These are phyloP conservation scores for Oryza nivara DNA, from an alignment of 176 grass and related monocot genomes.

Conservation along the genomic window DNA sequence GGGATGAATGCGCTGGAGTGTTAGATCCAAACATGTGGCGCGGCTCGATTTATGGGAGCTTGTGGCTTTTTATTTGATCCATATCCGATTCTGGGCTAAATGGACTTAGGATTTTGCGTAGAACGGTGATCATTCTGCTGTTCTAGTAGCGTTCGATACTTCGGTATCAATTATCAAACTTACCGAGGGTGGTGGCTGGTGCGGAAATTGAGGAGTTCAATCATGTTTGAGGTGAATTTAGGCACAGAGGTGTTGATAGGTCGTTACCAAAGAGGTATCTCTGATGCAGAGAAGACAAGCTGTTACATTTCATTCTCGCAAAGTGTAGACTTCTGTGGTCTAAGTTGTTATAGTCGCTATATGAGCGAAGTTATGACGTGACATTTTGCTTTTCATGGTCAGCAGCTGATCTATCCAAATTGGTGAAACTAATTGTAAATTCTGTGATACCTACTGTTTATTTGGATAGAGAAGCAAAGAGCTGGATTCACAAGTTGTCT, in stretches of 20 bases:
- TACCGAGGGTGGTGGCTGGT: neutral
- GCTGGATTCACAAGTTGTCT: neutral
- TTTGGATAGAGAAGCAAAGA: neutral
- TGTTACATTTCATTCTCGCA: neutral
- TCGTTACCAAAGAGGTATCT: neutral
- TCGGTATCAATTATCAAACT: neutral
- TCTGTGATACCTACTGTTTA: neutral
- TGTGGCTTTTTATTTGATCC: neutral
- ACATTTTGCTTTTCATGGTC: constrained; percentile 4
- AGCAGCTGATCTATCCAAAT: neutral
- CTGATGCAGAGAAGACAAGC: neutral
- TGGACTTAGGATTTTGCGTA: neutral
- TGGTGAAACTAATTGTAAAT: neutral
- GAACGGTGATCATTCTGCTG: neutral
- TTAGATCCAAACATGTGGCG: constrained; percentile 21
- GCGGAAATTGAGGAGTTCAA: neutral
- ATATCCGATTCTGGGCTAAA: neutral
- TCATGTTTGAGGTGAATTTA: neutral
- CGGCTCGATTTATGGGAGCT: neutral
- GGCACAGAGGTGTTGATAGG: neutral
- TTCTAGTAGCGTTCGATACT: neutral
- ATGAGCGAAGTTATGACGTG: neutral
- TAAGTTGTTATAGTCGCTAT: neutral
- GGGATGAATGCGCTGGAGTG: neutral
- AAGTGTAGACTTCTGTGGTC: neutral